Base-by-base conservation (phyloP, 495 filamentous ascomycete genomes). In the Cladorrhinum samala region DNA sequence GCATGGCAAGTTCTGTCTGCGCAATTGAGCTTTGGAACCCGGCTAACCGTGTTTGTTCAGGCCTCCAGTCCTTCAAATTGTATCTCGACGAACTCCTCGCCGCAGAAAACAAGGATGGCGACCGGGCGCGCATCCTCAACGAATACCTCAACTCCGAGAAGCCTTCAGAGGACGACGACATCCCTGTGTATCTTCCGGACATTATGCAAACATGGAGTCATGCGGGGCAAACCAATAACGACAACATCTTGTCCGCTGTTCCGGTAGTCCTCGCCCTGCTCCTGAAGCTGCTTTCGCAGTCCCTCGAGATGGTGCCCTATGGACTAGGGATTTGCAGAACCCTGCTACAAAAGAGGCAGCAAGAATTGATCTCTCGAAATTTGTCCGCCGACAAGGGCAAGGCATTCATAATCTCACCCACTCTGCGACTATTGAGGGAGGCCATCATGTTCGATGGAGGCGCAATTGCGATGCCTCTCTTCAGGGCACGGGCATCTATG, bases 351-450 rank as follows among this genome's bases (percentile, higher is more conserved):
- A 84, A 83, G 59, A 79, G 83, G 7, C 85, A 91, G 49, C 72
- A 87, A 43, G 82, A 85, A 53, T 72, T 92, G 9, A 73, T 95
- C 27, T 80, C 84, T 30, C 80, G 83, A 50, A 86, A 84, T 42
- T 64, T 95, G 49, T 84, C 83, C 2, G 83, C 86, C 3, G 79
- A 81, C 2, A 89, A 86, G 63, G 72, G 77, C 2, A 95, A 92
- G 60, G 86, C 91, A 33, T 86, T 87, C 70, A 72, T 95, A 38
- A 91, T 96, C 54, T 90, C 86, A 2, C 89, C 91, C 0, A 87
- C 83, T 39, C 67, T 96, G 41, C 79, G 89, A 52, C 74, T 96
- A 43, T 75, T 96, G 44, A 85, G 81, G 18, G 89, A 96, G 68
- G 75, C 88, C 3, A 78, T 85, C 13, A 80, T 75, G 24, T 90